Evolutionary conservation across 163 green algal genomes (phyloP), one percentile per base, ranked within the genome.

Genomic region (Chlorella variabilis): DNA sequence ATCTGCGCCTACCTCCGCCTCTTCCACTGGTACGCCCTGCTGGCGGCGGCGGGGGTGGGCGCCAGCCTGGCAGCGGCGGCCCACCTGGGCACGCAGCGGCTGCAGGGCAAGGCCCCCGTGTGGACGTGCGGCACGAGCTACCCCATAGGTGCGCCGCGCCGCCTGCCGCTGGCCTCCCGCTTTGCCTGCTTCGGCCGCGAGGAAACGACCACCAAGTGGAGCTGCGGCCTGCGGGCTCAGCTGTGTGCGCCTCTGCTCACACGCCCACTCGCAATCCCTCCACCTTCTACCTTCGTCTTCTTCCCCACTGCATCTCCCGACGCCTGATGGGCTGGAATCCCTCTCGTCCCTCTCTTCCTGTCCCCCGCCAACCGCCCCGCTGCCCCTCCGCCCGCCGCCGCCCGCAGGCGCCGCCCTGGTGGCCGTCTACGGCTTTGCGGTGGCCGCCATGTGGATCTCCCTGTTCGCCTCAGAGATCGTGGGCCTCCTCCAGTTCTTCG

Each of bases 371-470:
- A 48, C 2, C 49, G 4, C 18, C 70, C 33, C 45, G 49, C 23
- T 33, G 2, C 2, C 51, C 0, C 33, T 48, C 29, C 25, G 5
- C 45, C 27, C n/a, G n/a, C n/a, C n/a, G 18, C 45, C 66, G 45
- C 25, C 6, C 13, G 75, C 76, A 82, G 89, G 83, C 29, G 82
- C 89, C 11, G 86, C 82, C 17, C 38, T 87, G 13, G 82, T 92
- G 45, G 90, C 87, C 25, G 63, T 84, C 33, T 82, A 81, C 25
- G 85, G 87, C 3, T 97, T 98, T 82, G 86, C 88, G 36, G 87
- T 97, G 75, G 94, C 94, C 1, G 92, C 94, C n/a, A 85, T 95
- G 61, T 98, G 95, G 95, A 97, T 98, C 69, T 85, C 92, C 71
- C 81, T 71, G 18, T 66, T 85, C 36, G 85, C 89, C 18, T 66